phyloP scores from a whole-genome alignment of 768 basidiomycete species.

The Pilatotrama ljubarskyi region DNA sequence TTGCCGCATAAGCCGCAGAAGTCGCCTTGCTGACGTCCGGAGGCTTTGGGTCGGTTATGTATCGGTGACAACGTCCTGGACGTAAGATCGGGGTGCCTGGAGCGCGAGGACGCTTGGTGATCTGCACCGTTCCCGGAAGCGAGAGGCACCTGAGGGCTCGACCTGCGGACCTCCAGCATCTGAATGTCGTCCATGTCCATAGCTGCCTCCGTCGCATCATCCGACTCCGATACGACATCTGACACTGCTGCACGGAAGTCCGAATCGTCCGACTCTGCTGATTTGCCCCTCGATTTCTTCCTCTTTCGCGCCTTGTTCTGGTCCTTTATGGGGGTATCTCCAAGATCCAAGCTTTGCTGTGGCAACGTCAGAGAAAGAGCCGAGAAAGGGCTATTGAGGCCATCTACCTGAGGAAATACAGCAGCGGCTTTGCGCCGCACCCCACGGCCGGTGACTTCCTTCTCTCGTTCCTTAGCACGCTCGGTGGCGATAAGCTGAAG shows the following conservation, averaged over 20 bases:
- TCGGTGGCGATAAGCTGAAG: constrained; percentile 50
- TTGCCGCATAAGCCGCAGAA: constrained; percentile 65
- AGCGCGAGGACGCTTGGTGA: background rate
- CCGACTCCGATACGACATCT: constrained; percentile 28
- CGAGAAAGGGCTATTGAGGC: background rate
- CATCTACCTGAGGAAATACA: constrained; percentile 41
- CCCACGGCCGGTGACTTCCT: constrained; percentile 68
- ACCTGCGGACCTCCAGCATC: background rate
- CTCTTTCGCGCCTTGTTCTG: constrained; percentile 29
- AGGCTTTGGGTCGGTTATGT: constrained; percentile 5
- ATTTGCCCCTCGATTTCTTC: constrained; percentile 35
- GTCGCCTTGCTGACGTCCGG: constrained; percentile 12
- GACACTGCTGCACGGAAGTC: constrained; percentile 37
- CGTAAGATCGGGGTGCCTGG: background rate
- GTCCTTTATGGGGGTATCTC: constrained; percentile 40
- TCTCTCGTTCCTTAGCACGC: constrained; percentile 47
- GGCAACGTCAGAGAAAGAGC: constrained; percentile 2
- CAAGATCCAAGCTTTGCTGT: constrained; percentile 32
- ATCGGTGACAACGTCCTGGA: constrained; percentile 15
- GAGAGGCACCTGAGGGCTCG: background rate
- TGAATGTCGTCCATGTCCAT: constrained; percentile 16
- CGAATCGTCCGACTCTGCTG: constrained; percentile 39
- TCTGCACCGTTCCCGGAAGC: background rate
- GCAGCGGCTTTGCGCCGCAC: constrained; percentile 69
- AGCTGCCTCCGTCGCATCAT: constrained; percentile 3